A percentile compares a stretch with the other conserved stretches of the same genome.
phyloP scores from a whole-genome alignment of 768 basidiomycete species.

The Podaxis sp. region DNA sequence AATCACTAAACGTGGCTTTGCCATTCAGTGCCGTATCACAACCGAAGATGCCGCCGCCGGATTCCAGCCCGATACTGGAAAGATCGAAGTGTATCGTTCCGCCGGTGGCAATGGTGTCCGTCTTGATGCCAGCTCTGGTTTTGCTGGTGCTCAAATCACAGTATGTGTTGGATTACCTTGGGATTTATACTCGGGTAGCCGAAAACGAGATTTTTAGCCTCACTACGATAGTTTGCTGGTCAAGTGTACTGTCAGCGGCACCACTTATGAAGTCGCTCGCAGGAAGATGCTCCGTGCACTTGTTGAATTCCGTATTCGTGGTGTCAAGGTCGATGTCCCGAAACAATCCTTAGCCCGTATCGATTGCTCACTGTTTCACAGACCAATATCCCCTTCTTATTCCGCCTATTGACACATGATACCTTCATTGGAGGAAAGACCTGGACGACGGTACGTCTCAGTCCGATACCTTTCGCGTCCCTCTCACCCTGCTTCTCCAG shows the following conservation, averaged over 20 bases:
- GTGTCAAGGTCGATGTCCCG: constrained; percentile 72
- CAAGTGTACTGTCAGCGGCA: constrained; percentile 93
- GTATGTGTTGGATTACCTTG: constrained; percentile 34
- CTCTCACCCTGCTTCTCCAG: constrained; percentile 31
- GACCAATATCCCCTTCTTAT: constrained; percentile 99
- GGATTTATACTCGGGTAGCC: neutral
- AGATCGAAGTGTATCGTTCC: constrained; percentile 98
- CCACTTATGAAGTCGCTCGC: constrained; percentile 97
- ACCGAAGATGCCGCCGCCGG: constrained; percentile 90
- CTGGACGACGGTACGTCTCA: constrained; percentile 72
- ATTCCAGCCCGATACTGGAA: constrained; percentile 99
- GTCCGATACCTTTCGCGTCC: neutral
- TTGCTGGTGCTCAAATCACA: constrained; percentile 98
- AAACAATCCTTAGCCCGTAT: neutral
- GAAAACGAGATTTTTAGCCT: constrained; percentile 47
- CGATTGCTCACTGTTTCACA: constrained; percentile 23
- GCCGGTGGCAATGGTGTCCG: constrained; percentile 99
- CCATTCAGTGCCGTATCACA: constrained; percentile 97
- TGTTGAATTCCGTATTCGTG: constrained; percentile 99
- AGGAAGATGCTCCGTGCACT: constrained; percentile 99
- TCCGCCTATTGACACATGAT: constrained; percentile 95
- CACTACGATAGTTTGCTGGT: constrained; percentile 98
- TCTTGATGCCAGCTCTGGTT: constrained; percentile 94
- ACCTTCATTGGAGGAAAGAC: constrained; percentile 95
- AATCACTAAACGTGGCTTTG: constrained; percentile 93